Evolutionary conservation across 2,329 filamentous ascomycete species (phyloP).

Genomic region (Botryosphaeria dothidea): DNA sequence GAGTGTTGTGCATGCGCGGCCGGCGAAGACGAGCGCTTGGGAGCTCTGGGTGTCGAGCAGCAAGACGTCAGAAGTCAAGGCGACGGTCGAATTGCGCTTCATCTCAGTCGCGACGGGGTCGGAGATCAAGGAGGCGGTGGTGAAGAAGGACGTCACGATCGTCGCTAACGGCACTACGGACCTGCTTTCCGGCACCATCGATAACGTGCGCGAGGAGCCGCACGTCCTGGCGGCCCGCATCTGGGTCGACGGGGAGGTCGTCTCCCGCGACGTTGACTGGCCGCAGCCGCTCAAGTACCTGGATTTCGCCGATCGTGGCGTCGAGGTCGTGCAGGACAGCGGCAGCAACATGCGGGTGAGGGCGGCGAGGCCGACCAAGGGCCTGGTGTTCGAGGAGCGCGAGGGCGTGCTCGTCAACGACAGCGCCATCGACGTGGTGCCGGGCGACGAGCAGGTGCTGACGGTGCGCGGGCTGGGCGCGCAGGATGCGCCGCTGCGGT

Average conservation of each 20-base stretch:
- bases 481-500: conserved; percentile 42
- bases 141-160: conserved; percentile 50
- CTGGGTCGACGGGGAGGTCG: conserved; percentile 53
- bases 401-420: conserved; percentile 56
- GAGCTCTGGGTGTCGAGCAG: conserved; percentile 60
- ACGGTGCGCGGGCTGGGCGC: conserved; percentile 43
- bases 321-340: conserved; percentile 39
- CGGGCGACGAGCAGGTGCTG: conserved; percentile 57
- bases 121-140: conserved; percentile 54
- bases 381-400: conserved; percentile 61
- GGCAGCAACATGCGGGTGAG: conserved; percentile 42
- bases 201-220: conserved; percentile 54
- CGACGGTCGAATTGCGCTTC: conserved; percentile 55
- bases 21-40: conserved; percentile 54
- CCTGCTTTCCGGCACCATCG: conserved; percentile 51
- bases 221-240: conserved; percentile 58
- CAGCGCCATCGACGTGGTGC: conserved; percentile 59
- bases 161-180: conserved; percentile 58
- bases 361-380: conserved; percentile 57
- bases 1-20: conserved; percentile 60
- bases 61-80: conserved; percentile 44
- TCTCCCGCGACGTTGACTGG: conserved; percentile 61
- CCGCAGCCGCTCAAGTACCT: conserved; percentile 63
- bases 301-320: conserved; percentile 52
- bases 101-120: conserved; percentile 56